Evolutionary conservation across 1,139 yeast genomes (phyloP), one percentile per base, ranked within the genome.

Genomic region (Saccharomyces hybrid): DNA sequence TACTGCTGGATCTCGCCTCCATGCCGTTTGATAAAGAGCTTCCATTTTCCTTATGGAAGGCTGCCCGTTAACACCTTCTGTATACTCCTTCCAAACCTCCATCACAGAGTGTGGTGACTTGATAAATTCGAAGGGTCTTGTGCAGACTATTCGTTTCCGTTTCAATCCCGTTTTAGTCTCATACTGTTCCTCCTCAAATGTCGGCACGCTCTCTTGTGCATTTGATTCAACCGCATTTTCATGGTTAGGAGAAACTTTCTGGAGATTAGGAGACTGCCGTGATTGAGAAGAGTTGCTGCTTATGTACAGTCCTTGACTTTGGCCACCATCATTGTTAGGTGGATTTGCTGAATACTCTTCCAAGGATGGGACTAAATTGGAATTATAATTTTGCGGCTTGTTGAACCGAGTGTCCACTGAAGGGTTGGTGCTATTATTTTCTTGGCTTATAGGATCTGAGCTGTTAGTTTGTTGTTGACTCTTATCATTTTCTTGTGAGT

Each of bases 1-100:
- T 3, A 71, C 70, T 0, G 76, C 76, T 7, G 76, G 71, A 49
- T 72, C 75, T 14, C 73, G 62, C 60, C 78, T 68, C 78, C 78
- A 74, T 1, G 72, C 67, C 0, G 75, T 69, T 52, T 70, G 72
- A 56, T 71, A 74, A 52, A 68, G 65, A 4, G 60, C 49, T 56
- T 74, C 77, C 65, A 74, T 61, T 11, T 72, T 69, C 54, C 69
- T 67, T 27, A 74, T 68, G 3, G 76, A 71, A 1, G 76, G 75
- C 54, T 72, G 74, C 0, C 70, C 72, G 49, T 71, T 64, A 6
- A 70, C 52, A 0, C 77, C 76, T 26, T 68, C 66, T 0, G 72
- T 63, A 53, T 73, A 74, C 57, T 74, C 78, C 54, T 70, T 66
- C 78, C 78, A 74, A 8, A 73, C 67, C 54, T 74, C 76, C 53